Evolutionary conservation across 2,329 filamentous ascomycete species (phyloP), one percentile per base, ranked within the genome.

Genomic region (Stachybotrys elegans): DNA sequence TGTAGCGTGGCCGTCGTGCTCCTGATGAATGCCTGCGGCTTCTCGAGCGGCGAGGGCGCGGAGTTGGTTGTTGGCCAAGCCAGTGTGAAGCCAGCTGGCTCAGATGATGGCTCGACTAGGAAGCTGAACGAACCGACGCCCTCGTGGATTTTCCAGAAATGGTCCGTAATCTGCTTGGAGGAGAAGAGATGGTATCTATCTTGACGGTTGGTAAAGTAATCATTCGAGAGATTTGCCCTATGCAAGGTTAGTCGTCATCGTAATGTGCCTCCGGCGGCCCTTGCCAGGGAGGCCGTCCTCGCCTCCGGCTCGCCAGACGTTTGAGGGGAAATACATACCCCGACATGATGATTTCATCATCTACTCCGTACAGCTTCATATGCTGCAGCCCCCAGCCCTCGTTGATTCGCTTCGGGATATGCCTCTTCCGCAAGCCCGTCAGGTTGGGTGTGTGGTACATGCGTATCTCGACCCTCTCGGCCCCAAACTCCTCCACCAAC

Each of bases 401-500:
- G 55, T 98, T 98, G 61, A 98, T 92, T 17, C 93, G 78, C 59
- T 81, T 88, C 0, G 93, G 93, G 3, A 97, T 80, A 52, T 87
- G 73, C 57, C 83, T 83, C 68, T 97, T 97, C 41, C 84, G 80
- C 45, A 94, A 55, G 0, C 93, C 93, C 3, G 88, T 95, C 51
- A 98, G 68, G 58, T 98, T 98, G 0, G 93, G 93, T 1, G 93
- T 98, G 66, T 98, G 93, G 60, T 94, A 98, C 90, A 98, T 94
- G 55, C 91, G 86, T 50, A 98, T 82, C 58, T 96, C 89, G 32
- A 98, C 90, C 29, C 92, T 79, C 2, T 88, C 82, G 5, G 82
- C 62, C 0, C 92, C 91, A 66, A 96, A 95, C 55, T 95, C 88
- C 6, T 76, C 68, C 11, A 95, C 76, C n/a, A 98, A 70, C 1